phyloP scores from a whole-genome alignment of 805 yeast species.

The Lachancea mirantina region DNA sequence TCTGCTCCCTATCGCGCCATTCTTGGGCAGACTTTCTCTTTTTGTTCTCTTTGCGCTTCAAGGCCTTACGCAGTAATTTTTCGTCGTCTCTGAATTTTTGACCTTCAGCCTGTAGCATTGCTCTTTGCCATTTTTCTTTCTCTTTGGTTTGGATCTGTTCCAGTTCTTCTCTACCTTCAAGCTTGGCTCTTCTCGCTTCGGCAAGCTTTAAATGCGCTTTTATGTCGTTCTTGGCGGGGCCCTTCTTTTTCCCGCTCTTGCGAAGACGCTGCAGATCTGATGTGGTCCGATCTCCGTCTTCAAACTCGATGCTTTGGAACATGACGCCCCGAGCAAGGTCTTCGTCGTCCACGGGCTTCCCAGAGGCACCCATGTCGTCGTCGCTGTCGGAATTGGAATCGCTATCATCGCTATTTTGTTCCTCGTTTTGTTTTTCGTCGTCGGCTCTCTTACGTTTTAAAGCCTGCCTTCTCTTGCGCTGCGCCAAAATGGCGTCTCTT shows the following conservation, averaged over 20 bases:
- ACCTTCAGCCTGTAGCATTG: slow-evolving; percentile 84
- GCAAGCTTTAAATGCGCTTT: slow-evolving; percentile 72
- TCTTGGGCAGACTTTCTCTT: slow-evolving; percentile 83
- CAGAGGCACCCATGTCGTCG: slow-evolving; percentile 17
- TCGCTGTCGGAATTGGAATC: slow-evolving; percentile 31
- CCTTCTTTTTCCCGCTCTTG: slow-evolving; percentile 47
- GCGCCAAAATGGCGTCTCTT: slow-evolving; percentile 70
- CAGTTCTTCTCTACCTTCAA: slow-evolving; percentile 54
- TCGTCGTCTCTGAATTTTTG: slow-evolving; percentile 85
- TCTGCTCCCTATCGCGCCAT: slow-evolving; percentile 85
- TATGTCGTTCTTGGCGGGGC: slow-evolving; percentile 79
- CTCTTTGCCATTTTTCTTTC: slow-evolving; percentile 78
- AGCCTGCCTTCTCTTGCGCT: slow-evolving; percentile 44
- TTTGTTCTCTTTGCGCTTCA: slow-evolving; percentile 73
- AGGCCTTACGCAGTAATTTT: slow-evolving; percentile 72
- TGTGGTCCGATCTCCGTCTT: slow-evolving; percentile 73
- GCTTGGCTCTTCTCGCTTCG: slow-evolving; percentile 63
- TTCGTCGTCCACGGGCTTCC: slow-evolving; percentile 25
- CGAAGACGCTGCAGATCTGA: slow-evolving; percentile 59
- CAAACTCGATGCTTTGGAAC: slow-evolving; percentile 75
- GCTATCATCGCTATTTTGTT: slow-evolving; percentile 25
- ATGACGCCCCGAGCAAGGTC: slow-evolving; percentile 42
- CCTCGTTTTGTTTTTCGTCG: slow-evolving; percentile 36
- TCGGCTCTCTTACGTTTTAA: slow-evolving; percentile 30
- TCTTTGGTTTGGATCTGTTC: slow-evolving; percentile 51